Conservation (phyloP, 805 yeast species). For the Wickerhamiella vanderwaltii region DNA sequence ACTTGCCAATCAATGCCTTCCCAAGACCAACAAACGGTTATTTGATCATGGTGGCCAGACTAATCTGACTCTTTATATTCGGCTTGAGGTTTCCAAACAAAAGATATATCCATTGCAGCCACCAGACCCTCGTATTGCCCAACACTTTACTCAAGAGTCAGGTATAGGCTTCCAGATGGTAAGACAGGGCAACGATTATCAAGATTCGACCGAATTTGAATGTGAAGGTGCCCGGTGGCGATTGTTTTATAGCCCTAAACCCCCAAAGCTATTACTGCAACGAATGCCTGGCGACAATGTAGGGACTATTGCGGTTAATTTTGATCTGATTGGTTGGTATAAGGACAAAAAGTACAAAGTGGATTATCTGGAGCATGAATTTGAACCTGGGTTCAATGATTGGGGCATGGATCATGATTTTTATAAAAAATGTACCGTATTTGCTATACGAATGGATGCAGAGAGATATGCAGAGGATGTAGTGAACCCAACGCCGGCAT, state of each 20-base stretch:
- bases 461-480: not conserved
- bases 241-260: not conserved
- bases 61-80: constrained; percentile 2
- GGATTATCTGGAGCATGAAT: constrained; percentile 1
- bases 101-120: not conserved
- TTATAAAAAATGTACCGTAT: not conserved
- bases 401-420: constrained; percentile 3
- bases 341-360: not conserved
- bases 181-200: not conserved
- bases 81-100: constrained; percentile 4
- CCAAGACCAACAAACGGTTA: not conserved
- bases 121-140: not conserved
- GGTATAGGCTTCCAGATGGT: constrained; percentile 3
- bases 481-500: not conserved
- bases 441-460: not conserved
- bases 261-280: constrained; percentile 8
- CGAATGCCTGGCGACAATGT: constrained; percentile 2
- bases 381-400: constrained; percentile 6
- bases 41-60: not conserved
- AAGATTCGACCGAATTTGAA: constrained; percentile 2
- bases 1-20: not conserved
- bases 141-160: not conserved
- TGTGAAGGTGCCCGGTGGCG: constrained; percentile 7
- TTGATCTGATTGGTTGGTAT: not conserved
- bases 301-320: constrained; percentile 4